phyloP scores from a whole-genome alignment of 345 rosid species.

The Brassica carinata region DNA sequence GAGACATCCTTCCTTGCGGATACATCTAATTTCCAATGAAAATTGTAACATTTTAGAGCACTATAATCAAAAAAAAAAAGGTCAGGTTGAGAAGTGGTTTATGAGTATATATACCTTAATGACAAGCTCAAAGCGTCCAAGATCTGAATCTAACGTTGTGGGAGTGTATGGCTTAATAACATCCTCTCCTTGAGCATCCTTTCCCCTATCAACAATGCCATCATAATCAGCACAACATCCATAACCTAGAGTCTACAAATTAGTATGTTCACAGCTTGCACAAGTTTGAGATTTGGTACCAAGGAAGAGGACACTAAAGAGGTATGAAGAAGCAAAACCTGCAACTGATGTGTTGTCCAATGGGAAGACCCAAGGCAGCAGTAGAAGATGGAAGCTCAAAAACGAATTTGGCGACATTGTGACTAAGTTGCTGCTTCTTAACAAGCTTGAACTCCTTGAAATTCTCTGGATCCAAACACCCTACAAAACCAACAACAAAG shows the following conservation, averaged over 20 bases:
- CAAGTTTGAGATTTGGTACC: background rate
- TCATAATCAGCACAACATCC: background rate
- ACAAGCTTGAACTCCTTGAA: constrained; percentile 92
- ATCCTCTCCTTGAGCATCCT: constrained; percentile 82
- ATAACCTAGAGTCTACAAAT: constrained; percentile 12
- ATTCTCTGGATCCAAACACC: constrained; percentile 83
- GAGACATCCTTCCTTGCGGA: constrained; percentile 99
- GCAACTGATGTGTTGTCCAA: constrained; percentile 98
- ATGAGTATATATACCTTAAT: constrained; percentile 59
- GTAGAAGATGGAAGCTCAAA: constrained; percentile 78
- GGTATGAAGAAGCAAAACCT: constrained; percentile 48
- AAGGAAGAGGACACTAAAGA: background rate
- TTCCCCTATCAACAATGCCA: constrained; percentile 54
- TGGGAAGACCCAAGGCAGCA: constrained; percentile 90
- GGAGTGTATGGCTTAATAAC: constrained; percentile 96
- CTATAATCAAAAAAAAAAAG: background rate
- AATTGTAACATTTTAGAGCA: background rate
- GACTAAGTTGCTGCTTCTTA: constrained; percentile 79
- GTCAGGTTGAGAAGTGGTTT: constrained; percentile 7
- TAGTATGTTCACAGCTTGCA: constrained; percentile 7
- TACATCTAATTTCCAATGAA: constrained; percentile 61
- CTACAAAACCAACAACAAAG: constrained; percentile 38
- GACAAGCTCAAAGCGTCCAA: constrained; percentile 82
- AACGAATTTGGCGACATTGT: constrained; percentile 90
- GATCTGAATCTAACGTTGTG: constrained; percentile 88